Evolutionary conservation across 1,284 basidiomycete genomes (phyloP), one percentile per base, ranked within the genome.

Genomic region (Coniferiporia sulphurascens): DNA sequence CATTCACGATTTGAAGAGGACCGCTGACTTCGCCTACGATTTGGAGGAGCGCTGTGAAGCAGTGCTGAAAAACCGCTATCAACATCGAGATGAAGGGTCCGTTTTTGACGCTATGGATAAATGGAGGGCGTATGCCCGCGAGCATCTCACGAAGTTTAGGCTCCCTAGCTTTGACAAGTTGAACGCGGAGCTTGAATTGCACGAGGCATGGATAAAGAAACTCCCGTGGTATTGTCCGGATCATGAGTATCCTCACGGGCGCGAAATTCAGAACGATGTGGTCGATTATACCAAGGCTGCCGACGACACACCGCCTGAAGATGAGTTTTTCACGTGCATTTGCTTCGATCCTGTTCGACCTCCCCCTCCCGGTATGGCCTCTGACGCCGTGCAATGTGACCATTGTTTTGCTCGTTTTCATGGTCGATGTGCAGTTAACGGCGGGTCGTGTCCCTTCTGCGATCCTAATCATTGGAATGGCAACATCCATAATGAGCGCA

Each of bases 391-490:
- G 5, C 89, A 92, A 69, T 92, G 89, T 68, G 89, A 92, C 67
- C 89, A 92, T 66, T 92, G 89, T 65, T 88, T 81, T 68, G 90
- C 89, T 48, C 77, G 89, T 55, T 92, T 92, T 73, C 89, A 92
- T 64, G 89, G 88, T 17, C 78, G 84, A 58, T 92, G 89, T 65
- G 89, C 89, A 10, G 85, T 85, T 63, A 90, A 86, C 64, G 89
- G 89, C n/a, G 89, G 89, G 41, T 92, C 89, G 7, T 92, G 89
- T 68, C 89, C 90, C 0, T 92, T 92, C 76, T 92, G 89, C 65
- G 89, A 92, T 64, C 89, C 91, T 65, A 86, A 90, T 64, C 90
- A 92, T 65, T 92, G 89, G 89, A 89, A 92, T 65, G 89, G 89
- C 32, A 80, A 85, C 6, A 85, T 91, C 58, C 82, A 84, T 69